Evolutionary conservation across 352 stramenopile genomes (phyloP).

Genomic region (Globisporangium iwayamae): DNA sequence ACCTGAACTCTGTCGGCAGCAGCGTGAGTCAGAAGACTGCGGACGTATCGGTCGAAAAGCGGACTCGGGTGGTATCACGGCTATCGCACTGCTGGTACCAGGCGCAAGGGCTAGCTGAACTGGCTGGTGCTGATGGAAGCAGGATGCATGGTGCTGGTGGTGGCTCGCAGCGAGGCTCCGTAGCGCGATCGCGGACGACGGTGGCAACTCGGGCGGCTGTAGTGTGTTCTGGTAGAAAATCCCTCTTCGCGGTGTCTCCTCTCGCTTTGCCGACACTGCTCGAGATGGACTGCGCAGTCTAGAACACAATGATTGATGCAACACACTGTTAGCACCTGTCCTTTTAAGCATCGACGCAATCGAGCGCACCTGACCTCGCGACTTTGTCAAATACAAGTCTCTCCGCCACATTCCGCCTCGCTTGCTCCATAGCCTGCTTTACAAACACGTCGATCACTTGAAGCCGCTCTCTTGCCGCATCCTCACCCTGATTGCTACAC

Average conservation of each 20-base stretch:
- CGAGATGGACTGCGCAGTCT: not conserved
- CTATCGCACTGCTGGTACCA: not conserved
- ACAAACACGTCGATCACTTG: slow-evolving; percentile 6
- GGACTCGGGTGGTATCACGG: not conserved
- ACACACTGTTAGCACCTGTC: not conserved
- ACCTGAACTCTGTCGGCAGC: not conserved
- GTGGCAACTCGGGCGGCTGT: slow-evolving; percentile 21
- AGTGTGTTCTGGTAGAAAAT: slow-evolving; percentile 32
- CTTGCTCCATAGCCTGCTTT: not conserved
- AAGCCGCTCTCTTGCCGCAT: not conserved
- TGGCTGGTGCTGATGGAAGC: slow-evolving; percentile 2
- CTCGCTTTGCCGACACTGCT: slow-evolving; percentile 1
- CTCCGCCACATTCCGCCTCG: not conserved
- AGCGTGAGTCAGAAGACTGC: not conserved
- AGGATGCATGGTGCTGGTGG: not conserved
- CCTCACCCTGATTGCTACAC: not conserved
- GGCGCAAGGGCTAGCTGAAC: not conserved
- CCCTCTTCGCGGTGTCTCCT: slow-evolving; percentile 10
- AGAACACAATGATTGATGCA: not conserved
- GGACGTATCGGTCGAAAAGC: slow-evolving; percentile 9
- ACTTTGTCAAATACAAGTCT: not conserved
- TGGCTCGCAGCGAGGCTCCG: slow-evolving; percentile 8
- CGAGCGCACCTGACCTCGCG: not conserved
- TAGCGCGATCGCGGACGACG: slow-evolving; percentile 18
- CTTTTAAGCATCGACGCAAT: not conserved